Conservation (phyloP, 306 rosid species). For the Lathyrus oleraceus region DNA sequence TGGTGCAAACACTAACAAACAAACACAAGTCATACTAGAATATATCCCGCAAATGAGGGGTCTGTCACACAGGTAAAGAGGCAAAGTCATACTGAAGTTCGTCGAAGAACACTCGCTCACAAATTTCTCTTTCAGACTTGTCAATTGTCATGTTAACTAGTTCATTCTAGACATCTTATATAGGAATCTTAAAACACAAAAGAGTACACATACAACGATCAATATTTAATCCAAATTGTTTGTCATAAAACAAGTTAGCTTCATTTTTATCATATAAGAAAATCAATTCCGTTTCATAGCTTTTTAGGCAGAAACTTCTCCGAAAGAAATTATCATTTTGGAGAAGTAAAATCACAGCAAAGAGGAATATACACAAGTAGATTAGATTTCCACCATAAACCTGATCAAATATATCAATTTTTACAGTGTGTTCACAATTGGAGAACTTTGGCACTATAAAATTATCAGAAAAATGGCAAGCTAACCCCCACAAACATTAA, state of each 20-base stretch:
- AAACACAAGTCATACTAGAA: no score
- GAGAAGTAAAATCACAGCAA: not conserved
- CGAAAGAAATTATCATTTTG: not conserved
- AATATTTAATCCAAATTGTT: no score
- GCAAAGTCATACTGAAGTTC: no score
- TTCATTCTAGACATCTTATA: no score
- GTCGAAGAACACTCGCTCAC: no score
- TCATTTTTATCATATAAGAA: not conserved
- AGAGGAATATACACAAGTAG: constrained; percentile 29
- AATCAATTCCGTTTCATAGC: not conserved
- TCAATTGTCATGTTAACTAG: no score
- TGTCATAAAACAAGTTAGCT: not conserved
- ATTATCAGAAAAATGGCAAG: constrained; percentile 40
- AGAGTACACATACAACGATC: no score
- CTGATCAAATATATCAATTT: constrained; percentile 24
- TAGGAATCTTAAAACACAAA: no score
- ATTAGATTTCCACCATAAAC: constrained; percentile 29
- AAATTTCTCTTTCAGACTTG: no score
- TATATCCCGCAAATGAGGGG: not conserved
- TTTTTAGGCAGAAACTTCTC: not conserved
- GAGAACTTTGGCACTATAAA: constrained; percentile 42
- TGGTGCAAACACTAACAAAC: not conserved
- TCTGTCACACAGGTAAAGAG: not conserved
- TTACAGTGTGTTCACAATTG: constrained; percentile 31
- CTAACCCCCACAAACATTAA: constrained; percentile 38